These are phyloP conservation scores for Arthrobotrys musiformis DNA, from an alignment of 2,329 filamentous ascomycete genomes.

Conservation along the genomic window DNA sequence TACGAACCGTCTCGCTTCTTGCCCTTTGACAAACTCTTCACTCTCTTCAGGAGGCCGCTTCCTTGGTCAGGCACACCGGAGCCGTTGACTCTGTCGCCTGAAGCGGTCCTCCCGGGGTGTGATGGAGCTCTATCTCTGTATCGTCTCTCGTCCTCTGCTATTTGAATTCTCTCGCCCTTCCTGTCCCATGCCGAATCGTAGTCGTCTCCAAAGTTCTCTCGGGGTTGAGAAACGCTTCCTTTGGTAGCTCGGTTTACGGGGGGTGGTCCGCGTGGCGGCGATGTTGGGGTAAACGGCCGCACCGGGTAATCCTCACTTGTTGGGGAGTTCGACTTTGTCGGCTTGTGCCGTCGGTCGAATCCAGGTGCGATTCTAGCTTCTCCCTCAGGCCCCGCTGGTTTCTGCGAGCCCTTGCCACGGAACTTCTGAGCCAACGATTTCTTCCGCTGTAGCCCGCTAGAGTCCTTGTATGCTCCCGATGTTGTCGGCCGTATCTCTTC, in stretches of 20 bases:
- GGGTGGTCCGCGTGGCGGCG: conserved; percentile 60
- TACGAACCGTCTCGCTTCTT: conserved; percentile 58
- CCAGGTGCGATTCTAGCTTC: conserved; percentile 45
- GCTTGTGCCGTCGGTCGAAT: conserved; percentile 55
- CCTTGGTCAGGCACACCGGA: conserved; percentile 47
- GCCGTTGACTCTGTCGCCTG: conserved; percentile 42
- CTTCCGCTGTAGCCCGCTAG: conserved; percentile 80
- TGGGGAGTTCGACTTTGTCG: conserved; percentile 56
- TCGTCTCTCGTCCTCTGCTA: conserved; percentile 63
- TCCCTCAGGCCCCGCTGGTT: conserved; percentile 18
- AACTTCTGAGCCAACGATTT: conserved; percentile 95
- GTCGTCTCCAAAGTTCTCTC: conserved; percentile 86
- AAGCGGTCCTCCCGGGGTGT: conserved; percentile 56
- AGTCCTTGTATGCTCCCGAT: conserved; percentile 58
- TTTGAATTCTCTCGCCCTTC: conserved; percentile 70
- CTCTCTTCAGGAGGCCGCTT: conserved; percentile 59
- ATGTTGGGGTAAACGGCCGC: conserved; percentile 57
- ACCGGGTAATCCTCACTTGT: conserved; percentile 57
- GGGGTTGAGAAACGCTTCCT: conserved; percentile 64
- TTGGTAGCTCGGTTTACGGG: conserved; percentile 61
- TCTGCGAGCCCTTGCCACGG: conserved; percentile 67
- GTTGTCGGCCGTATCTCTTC: conserved; percentile 60
- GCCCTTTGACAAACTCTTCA: conserved; percentile 60
- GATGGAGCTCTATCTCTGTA: conserved; percentile 59
- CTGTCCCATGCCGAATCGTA: conserved; percentile 75